Conservation (phyloP, 2,329 filamentous ascomycete species). For the Saccharata proteae region DNA sequence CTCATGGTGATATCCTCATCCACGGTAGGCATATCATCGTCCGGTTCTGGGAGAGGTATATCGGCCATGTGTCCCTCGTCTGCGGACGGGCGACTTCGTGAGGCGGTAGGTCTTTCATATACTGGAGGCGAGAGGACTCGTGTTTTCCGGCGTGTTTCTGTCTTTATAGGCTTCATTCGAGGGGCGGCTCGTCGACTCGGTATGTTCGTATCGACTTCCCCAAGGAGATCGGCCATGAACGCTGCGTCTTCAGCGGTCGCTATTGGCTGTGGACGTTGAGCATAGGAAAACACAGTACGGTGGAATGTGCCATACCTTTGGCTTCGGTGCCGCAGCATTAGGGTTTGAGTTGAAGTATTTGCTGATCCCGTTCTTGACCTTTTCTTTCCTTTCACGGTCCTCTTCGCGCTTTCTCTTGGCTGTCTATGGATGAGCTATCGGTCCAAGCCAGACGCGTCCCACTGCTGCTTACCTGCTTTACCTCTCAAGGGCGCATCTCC, state of each 20-base stretch:
- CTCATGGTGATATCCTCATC: slow-evolving; percentile 68
- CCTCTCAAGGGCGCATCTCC: slow-evolving; percentile 48
- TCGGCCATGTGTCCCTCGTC: slow-evolving; percentile 33
- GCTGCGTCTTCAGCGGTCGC: slow-evolving; percentile 80
- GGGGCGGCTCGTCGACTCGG: slow-evolving; percentile 38
- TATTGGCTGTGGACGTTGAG: slow-evolving; percentile 42
- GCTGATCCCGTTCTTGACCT: slow-evolving; percentile 81
- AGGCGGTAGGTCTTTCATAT: slow-evolving; percentile 27
- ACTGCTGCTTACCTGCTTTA: slow-evolving; percentile 42
- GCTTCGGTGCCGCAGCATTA: slow-evolving; percentile 52
- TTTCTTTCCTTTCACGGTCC: slow-evolving; percentile 72
- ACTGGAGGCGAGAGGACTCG: slow-evolving; percentile 68
- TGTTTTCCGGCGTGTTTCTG: slow-evolving; percentile 64
- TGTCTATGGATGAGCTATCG: too few relatives aligned
- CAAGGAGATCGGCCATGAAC: slow-evolving; percentile 74
- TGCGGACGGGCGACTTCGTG: slow-evolving; percentile 15
- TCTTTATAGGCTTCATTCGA: slow-evolving; percentile 55
- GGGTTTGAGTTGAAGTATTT: slow-evolving; percentile 84
- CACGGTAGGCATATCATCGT: slow-evolving; percentile 44
- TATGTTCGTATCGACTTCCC: slow-evolving; percentile 73
- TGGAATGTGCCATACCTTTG: slow-evolving; percentile 50
- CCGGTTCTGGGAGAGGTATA: slow-evolving; percentile 37
- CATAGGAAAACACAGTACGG: background rate
- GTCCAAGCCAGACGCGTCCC: too few relatives aligned
- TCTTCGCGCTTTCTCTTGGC: slow-evolving; percentile 82